Conservation (phyloP, 176 grass and related monocot species). For the Lolium rigidum region DNA sequence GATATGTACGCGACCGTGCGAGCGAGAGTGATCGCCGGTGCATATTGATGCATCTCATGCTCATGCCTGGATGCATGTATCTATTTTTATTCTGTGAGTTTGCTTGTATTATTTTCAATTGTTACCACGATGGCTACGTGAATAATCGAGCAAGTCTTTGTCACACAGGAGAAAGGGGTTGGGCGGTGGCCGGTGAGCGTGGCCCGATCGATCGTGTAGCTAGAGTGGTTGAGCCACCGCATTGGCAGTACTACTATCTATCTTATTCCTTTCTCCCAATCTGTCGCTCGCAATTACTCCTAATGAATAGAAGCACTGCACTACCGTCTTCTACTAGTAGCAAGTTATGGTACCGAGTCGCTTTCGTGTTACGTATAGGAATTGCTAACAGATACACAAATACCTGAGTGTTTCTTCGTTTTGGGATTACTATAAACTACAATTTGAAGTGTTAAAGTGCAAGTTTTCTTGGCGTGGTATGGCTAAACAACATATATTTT, state of each 20-base stretch:
- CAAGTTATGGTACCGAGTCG: slow-evolving; percentile 12
- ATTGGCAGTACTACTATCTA: neutral
- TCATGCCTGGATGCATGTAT: slow-evolving; percentile 15
- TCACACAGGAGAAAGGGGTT: neutral
- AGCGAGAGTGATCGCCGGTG: neutral
- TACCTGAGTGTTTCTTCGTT: neutral
- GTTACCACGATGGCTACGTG: slow-evolving; percentile 2
- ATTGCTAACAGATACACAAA: neutral
- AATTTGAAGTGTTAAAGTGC: neutral
- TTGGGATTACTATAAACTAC: neutral
- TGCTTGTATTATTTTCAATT: neutral
- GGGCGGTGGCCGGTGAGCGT: neutral
- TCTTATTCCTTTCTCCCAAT: slow-evolving; percentile 4
- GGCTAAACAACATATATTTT: neutral
- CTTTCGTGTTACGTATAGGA: slow-evolving; percentile 1
- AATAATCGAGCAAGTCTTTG: slow-evolving; percentile 29
- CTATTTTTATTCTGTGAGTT: neutral
- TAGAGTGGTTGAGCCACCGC: slow-evolving; percentile 24
- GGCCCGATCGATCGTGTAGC: neutral
- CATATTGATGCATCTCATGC: neutral
- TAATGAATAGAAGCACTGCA: neutral
- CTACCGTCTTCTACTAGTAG: neutral
- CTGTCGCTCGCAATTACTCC: neutral
- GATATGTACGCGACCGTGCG: neutral
- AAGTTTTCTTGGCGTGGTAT: neutral